These are phyloP conservation scores for Chenopodium formosanum DNA, from an alignment of 148 eudicot genomes.

Conservation along the genomic window DNA sequence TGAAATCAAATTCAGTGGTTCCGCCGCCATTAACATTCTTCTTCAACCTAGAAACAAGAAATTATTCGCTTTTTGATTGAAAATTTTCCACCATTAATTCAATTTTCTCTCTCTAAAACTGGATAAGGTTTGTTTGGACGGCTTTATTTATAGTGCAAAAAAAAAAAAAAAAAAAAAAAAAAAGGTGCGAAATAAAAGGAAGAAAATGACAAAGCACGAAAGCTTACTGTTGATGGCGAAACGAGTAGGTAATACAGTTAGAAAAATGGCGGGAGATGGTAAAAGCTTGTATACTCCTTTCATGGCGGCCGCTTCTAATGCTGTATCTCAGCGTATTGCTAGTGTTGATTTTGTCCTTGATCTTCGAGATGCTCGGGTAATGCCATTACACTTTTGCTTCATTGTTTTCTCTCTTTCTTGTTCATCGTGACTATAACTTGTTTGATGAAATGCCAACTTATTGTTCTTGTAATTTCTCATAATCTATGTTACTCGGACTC, in stretches of 20 bases:
- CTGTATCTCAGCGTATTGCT: slow-evolving; percentile 62
- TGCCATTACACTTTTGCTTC: too few relatives aligned
- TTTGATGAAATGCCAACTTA: slow-evolving; percentile 41
- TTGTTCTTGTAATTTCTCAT: too few relatives aligned
- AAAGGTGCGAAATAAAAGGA: neutral
- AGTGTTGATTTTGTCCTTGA: slow-evolving; percentile 71
- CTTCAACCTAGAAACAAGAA: neutral
- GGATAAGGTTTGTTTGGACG: slow-evolving; percentile 8
- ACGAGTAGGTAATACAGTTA: slow-evolving; percentile 46
- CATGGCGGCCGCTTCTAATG: slow-evolving; percentile 82
- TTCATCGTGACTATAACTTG: slow-evolving; percentile 19
- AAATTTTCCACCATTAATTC: neutral
- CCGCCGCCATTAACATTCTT: neutral
- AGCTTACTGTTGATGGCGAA: slow-evolving; percentile 9
- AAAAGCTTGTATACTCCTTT: slow-evolving; percentile 69
- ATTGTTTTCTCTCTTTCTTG: neutral
- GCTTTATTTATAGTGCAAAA: neutral
- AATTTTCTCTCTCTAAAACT: neutral
- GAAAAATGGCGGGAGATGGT: slow-evolving; percentile 36
- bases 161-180: neutral
- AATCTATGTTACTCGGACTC: too few relatives aligned
- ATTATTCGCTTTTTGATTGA: too few relatives aligned
- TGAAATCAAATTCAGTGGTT: slow-evolving; percentile 7
- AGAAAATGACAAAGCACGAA: slow-evolving; percentile 2
- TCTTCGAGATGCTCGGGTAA: slow-evolving; percentile 88